Base-by-base conservation (phyloP, 2,329 filamentous ascomycete species). In the Colletotrichum simmondsii region DNA sequence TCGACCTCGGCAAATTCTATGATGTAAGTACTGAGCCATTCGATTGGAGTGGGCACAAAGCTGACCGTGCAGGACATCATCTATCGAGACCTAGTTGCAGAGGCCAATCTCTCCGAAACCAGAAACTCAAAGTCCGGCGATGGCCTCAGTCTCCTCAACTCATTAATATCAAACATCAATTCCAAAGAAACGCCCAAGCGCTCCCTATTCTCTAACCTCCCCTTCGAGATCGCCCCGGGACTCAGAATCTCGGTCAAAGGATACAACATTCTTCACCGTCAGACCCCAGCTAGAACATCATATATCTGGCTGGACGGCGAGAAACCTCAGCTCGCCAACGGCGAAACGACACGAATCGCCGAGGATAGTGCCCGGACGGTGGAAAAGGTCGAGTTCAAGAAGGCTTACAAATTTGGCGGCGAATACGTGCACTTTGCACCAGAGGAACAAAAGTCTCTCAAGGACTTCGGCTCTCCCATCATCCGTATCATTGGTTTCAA, bases 401-500 rank as follows among this genome's bases (percentile, higher is more conserved):
- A 97, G 82, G 97, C 96, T 0, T 99, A 97, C 86, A 98, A 97
- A 78, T 98, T 98, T 79, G 97, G 96, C 14, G 95, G 95, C 52
- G 94, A 97, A 76, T 95, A 95, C 60, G 91, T 99, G 59, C 89
- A 93, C 61, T 99, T 99, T 80, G 92, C 92, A 0, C 89, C 92
- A 0, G 95, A 98, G 42, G 96, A 99, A 80, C 91, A 96, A 73
- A 92, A 92, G 71, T 85, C 89, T 24, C 87, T 99, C 71, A 92
- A 92, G 74, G 86, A 94, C 76, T 98, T 98, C 77, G 96, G 95
- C 3, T 88, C 93, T 1, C 94, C 95, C 0, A 87, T 94, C 14
- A 93, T 99, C 69, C 92, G 95, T 5, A 93, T 99, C 75, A 93
- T 99, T 69, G 97, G 97, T 6, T 99, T 99, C 88, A 99, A 98